Evolutionary conservation across 2,329 filamentous ascomycete genomes (phyloP), one percentile per base, ranked within the genome.

Genomic region (Colletotrichum sp.): DNA sequence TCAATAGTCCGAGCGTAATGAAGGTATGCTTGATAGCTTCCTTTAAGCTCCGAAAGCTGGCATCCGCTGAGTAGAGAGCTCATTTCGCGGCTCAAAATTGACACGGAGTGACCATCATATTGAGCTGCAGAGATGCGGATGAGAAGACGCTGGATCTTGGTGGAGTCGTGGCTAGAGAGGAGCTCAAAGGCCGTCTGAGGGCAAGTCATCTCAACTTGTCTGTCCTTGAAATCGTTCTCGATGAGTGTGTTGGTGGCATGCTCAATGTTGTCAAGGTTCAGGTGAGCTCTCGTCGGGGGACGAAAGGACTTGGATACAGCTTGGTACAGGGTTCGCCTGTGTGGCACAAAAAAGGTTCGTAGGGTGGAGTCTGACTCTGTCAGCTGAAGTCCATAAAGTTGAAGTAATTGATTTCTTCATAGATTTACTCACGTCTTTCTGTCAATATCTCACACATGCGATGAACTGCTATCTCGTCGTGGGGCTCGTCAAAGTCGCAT

Each of bases 271-370:
- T 52, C 18, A 22, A 67, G 10, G 6, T 61, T 13, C 5, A 72
- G 34, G 1, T 43, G 70, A 13, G 70, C 66, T 71, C 25, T 43
- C 18, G 4, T 66, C 3, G 52, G 32, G 5, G 70, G 70, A 16
- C 34, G 62, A 77, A 85, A 86, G 3, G 84, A 83, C 61, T 85
- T 85, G 43, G 89, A 80, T 32, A 87, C 85, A 0, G 88, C 87
- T 79, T 90, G 89, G 76, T 87, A 89, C 0, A 90, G 81, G 4
- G 83, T 83, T 16, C 88, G 85, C 13, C 85, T 84, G 69, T 89
- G 84, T 0, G 85, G 81, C 4, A 88, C 83, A 66, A 92, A 92
- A 0, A 87, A 86, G 0, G 91, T 91, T 28, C 90, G 88, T 9
- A 92, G 84, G 27, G 89, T 88, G 0, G 43, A 30, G 61, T 66